Conservation (phyloP, 345 rosid species). For the Xanthoceras sorbifolium region DNA sequence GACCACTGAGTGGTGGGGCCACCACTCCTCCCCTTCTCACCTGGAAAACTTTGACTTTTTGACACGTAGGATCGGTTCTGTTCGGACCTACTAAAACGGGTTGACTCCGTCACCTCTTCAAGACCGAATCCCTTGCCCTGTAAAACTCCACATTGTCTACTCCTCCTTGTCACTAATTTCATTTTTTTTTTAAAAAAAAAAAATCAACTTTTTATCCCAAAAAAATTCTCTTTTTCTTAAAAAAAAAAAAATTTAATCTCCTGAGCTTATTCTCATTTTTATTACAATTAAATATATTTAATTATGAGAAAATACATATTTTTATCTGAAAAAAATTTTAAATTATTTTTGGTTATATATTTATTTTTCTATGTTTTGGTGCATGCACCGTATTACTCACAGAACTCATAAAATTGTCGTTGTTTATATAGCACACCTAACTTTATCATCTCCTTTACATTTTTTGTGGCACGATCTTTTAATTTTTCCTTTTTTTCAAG, state of each 20-base stretch:
- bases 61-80: conserved; percentile 12
- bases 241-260: too few species aligned
- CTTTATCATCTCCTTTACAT: neutral
- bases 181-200: neutral
- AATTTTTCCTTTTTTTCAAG: too few species aligned
- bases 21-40: too few species aligned
- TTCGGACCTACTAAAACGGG: conserved; percentile 20
- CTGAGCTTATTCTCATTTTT: too few species aligned
- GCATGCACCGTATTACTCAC: neutral
- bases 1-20: neutral
- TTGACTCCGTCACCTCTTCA: conserved; percentile 33
- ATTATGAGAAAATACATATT: too few species aligned
- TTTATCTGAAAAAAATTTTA: too few species aligned
- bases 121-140: conserved; percentile 29
- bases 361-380: neutral
- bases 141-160: neutral
- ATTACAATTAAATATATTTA: too few species aligned
- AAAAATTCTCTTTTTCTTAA: too few species aligned
- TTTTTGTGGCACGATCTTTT: neutral
- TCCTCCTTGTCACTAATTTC: neutral
- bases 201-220: too few species aligned
- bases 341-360: too few species aligned
- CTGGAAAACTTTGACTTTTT: neutral
- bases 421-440: neutral
- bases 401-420: neutral